Conservation (phyloP, 2,329 filamentous ascomycete species). For the Exophiala sideris region DNA sequence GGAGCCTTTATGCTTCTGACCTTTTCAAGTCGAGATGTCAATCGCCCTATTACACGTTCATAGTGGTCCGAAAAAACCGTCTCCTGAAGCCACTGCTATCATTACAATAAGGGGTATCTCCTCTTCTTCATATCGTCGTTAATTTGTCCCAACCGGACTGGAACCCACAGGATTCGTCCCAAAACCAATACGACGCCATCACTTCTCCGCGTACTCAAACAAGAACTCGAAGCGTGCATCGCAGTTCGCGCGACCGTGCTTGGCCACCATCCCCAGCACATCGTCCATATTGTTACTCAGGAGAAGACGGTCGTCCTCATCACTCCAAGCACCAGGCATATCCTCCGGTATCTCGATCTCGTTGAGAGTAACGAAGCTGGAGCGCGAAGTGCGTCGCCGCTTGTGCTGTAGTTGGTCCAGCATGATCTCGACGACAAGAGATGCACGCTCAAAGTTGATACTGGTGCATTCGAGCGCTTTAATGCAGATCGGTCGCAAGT, state of each 20-base stretch:
- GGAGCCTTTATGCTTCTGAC: too few species aligned
- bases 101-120: too few species aligned
- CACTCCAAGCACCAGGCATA: slow-evolving; percentile 47
- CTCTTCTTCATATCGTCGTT: too few species aligned
- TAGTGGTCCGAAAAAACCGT: too few species aligned
- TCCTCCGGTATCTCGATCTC: slow-evolving; percentile 38
- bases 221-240: slow-evolving; percentile 2
- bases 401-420: slow-evolving; percentile 22
- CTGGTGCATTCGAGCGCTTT: slow-evolving; percentile 16
- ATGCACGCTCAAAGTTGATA: slow-evolving; percentile 15
- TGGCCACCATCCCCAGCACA: slow-evolving; percentile 38
- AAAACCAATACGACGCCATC: not conserved
- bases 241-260: slow-evolving; percentile 41
- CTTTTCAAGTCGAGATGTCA: too few species aligned
- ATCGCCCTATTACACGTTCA: too few species aligned
- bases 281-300: slow-evolving; percentile 31
- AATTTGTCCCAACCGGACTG: not conserved
- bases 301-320: slow-evolving; percentile 42
- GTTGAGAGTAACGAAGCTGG: slow-evolving; percentile 15
- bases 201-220: not conserved
- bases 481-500: slow-evolving; percentile 10
- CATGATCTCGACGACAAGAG: slow-evolving; percentile 12
- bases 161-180: not conserved
- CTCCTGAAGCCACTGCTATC: too few species aligned
- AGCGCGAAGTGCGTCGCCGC: slow-evolving; percentile 33